Percentiles rank a stretch among this genome's conserved stretches.
Evolutionary conservation across 768 basidiomycete species (phyloP).

Genomic region (Aureoboletus auriporus): DNA sequence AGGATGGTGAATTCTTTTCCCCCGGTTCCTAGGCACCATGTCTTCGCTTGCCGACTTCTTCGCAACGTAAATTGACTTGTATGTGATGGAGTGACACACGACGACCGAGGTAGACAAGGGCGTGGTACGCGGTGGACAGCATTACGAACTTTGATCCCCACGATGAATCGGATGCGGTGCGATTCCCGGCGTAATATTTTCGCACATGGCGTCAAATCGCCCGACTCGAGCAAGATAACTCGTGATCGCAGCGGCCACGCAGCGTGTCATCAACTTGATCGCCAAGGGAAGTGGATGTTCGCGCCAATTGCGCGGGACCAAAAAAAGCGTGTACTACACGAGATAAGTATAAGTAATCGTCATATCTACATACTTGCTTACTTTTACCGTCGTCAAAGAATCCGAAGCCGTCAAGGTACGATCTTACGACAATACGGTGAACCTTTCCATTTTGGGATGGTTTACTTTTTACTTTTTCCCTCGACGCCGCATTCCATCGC

Average conservation of each 20-base stretch:
- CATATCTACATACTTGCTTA: background rate
- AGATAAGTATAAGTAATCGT: background rate
- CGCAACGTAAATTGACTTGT: constrained; percentile 7
- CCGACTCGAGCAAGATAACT: background rate
- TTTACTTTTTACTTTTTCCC: constrained; percentile 5
- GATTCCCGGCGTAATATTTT: background rate
- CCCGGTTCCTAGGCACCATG: background rate
- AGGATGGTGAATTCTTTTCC: background rate
- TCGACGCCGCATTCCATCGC: background rate
- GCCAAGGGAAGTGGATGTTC: background rate
- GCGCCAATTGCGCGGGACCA: background rate
- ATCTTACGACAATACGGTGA: constrained; percentile 9
- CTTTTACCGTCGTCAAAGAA: constrained; percentile 1
- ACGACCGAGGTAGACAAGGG: constrained; percentile 8
- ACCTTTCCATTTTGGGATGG: background rate
- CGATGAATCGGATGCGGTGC: background rate
- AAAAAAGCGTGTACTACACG: background rate
- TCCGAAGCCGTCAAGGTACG: background rate
- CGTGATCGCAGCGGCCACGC: background rate
- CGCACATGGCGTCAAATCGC: constrained; percentile 4
- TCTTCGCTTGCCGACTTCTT: constrained; percentile 8
- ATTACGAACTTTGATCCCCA: constrained; percentile 2
- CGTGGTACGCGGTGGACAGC: constrained; percentile 3
- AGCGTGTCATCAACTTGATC: background rate
- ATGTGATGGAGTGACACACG: background rate